Conservation (phyloP, 129 eudicot genomes). For the Chrysanthemum lavandulifolium region DNA sequence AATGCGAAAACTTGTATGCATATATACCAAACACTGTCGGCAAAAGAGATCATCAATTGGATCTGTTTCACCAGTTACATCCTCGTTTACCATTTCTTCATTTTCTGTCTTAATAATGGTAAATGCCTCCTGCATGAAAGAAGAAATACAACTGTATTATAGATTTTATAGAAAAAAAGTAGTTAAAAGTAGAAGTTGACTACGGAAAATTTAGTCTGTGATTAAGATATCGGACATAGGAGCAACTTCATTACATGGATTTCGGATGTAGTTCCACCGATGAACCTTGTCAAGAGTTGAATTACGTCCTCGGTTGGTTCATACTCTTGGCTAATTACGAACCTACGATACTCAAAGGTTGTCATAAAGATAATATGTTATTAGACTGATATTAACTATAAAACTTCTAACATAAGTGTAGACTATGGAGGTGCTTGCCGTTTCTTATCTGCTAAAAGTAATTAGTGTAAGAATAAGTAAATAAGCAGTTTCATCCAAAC, state of each 20-base stretch:
- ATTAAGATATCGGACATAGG: constrained; percentile 1
- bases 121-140: constrained; percentile 55
- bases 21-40: constrained; percentile 83
- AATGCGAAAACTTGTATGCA: background rate
- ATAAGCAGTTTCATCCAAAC: background rate
- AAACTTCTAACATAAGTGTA: background rate
- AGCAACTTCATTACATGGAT: constrained; percentile 44
- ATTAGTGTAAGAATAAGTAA: background rate
- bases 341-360: constrained; percentile 39
- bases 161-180: background rate
- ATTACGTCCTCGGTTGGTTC: constrained; percentile 53
- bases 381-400: constrained; percentile 3
- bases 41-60: constrained; percentile 63
- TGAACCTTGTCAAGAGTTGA: constrained; percentile 37
- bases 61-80: constrained; percentile 37
- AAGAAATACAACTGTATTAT: constrained; percentile 14
- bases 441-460: background rate
- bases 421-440: background rate
- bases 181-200: background rate
- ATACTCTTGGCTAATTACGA: constrained; percentile 45
- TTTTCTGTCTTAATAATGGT: constrained; percentile 41
- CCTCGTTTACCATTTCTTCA: constrained; percentile 21
- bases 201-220: background rate
- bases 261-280: constrained; percentile 57
- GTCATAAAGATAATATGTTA: background rate